phyloP scores from a whole-genome alignment of 345 rosid genomes.

The Populus euphratica region DNA sequence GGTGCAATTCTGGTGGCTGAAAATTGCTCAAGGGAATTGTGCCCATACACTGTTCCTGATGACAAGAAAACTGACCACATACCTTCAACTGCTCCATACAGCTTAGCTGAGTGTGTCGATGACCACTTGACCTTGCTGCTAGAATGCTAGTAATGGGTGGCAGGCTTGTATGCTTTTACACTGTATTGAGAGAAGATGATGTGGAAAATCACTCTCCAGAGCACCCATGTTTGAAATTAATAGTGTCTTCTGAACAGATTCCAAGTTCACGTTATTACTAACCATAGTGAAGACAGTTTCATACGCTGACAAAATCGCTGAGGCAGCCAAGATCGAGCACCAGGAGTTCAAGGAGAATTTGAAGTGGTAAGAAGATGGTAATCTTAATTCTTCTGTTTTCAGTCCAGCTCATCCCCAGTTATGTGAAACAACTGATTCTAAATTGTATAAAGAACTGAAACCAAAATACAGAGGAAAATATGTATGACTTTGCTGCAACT shows the following conservation, averaged over 20 bases:
- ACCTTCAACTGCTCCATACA: slow-evolving; percentile 87
- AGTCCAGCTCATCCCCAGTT: slow-evolving; percentile 48
- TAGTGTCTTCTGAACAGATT: slow-evolving; percentile 84
- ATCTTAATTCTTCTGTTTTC: slow-evolving; percentile 79
- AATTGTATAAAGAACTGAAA: slow-evolving; percentile 51
- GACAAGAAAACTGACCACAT: slow-evolving; percentile 85
- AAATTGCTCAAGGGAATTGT: slow-evolving; percentile 78
- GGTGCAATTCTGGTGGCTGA: slow-evolving; percentile 91
- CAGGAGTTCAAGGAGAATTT: slow-evolving; percentile 83
- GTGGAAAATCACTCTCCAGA: slow-evolving; percentile 50
- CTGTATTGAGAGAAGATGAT: slow-evolving; percentile 70
- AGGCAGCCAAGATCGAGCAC: slow-evolving; percentile 63
- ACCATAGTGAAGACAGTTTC: slow-evolving; percentile 76
- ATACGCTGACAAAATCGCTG: slow-evolving; percentile 54
- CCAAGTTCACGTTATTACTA: slow-evolving; percentile 66
- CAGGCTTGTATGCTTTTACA: slow-evolving; percentile 85
- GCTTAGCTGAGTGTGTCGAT: slow-evolving; percentile 84
- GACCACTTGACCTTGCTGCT: slow-evolving; percentile 85
- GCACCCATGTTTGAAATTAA: slow-evolving; percentile 74
- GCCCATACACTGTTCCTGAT: slow-evolving; percentile 89
- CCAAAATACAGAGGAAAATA: slow-evolving; percentile 88
- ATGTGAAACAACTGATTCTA: slow-evolving; percentile 33
- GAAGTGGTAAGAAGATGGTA: slow-evolving; percentile 88
- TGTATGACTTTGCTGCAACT: slow-evolving; percentile 34
- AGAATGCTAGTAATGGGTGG: slow-evolving; percentile 84